A percentile compares a stretch with the other conserved stretches of the same genome.
Evolutionary conservation across 1,139 yeast species (phyloP).

Genomic region (Diutina mesorugosa): DNA sequence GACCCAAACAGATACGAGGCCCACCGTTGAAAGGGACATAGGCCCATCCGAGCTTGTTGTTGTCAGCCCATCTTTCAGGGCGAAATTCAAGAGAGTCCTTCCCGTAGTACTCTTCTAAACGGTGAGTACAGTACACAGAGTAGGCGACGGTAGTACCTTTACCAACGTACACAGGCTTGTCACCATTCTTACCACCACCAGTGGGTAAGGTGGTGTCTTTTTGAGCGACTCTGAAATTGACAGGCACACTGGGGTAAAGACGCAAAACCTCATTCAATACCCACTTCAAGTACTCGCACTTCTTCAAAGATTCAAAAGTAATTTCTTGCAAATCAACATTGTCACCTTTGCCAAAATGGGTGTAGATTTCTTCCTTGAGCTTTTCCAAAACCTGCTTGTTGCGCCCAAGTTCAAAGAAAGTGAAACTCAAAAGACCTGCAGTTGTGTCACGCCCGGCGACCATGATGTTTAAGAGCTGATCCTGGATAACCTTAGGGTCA

Average conservation of each 20-base stretch:
- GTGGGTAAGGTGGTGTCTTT: background rate
- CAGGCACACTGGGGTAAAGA: conserved; percentile 3
- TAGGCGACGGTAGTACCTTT: conserved; percentile 2
- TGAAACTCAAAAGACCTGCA: conserved; percentile 2
- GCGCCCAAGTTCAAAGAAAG: conserved; percentile 1
- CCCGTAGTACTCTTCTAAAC: background rate
- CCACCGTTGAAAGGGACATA: conserved; percentile 40
- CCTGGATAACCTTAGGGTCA: conserved; percentile 1
- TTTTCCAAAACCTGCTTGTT: background rate
- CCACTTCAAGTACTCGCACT: conserved; percentile 2
- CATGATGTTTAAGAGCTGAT: conserved; percentile 2
- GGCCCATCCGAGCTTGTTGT: background rate
- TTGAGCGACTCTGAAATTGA: conserved; percentile 1
- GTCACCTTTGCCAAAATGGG: background rate
- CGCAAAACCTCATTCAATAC: conserved; percentile 2
- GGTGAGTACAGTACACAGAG: background rate
- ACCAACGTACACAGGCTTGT: background rate
- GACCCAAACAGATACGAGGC: conserved; percentile 37
- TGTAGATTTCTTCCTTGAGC: background rate
- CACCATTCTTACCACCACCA: conserved; percentile 2
- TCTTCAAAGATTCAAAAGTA: conserved; percentile 1
- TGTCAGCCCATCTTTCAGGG: conserved; percentile 2
- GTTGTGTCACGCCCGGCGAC: conserved; percentile 3
- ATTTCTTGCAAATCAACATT: background rate
- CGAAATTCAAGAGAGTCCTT: conserved; percentile 1